Conservation (phyloP, 208 protist genomes). For the Naegleria fowleri region DNA sequence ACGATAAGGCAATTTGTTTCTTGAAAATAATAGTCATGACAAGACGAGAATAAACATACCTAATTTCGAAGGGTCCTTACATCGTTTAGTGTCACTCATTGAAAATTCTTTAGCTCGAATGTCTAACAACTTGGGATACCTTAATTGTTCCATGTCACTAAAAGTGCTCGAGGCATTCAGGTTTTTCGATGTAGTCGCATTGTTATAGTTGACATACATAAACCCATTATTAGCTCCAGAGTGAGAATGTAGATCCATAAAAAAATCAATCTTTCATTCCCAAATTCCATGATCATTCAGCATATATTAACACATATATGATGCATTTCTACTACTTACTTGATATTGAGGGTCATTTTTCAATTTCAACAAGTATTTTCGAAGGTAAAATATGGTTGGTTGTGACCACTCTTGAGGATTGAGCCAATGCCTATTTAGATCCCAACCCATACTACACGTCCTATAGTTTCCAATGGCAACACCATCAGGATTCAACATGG, state of each 20-base stretch:
- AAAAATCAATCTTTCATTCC: slow-evolving; percentile 47
- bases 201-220: slow-evolving; percentile 42
- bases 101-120: slow-evolving; percentile 33
- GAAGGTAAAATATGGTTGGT: slow-evolving; percentile 42
- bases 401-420: slow-evolving; percentile 39
- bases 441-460: slow-evolving; percentile 39
- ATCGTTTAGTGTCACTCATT: slow-evolving; percentile 11
- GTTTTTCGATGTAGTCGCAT: neutral
- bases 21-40: too few species aligned
- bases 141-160: slow-evolving; percentile 26
- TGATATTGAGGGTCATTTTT: slow-evolving; percentile 6
- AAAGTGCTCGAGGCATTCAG: neutral
- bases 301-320: too few species aligned
- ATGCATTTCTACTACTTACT: neutral
- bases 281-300: too few species aligned
- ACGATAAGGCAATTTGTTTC: too few species aligned
- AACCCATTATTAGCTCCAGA: slow-evolving; percentile 54
- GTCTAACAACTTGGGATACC: slow-evolving; percentile 36
- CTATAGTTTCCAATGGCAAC: slow-evolving; percentile 54
- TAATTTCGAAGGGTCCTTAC: slow-evolving; percentile 39
- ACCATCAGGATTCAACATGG: slow-evolving; percentile 60
- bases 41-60: slow-evolving; percentile 7
- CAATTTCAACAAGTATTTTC: slow-evolving; percentile 41
- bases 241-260: slow-evolving; percentile 55
- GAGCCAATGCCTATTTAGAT: slow-evolving; percentile 55